A percentile compares a stretch with the other conserved stretches of the same genome.
Evolutionary conservation across 2,329 filamentous ascomycete species (phyloP).

Genomic region (Paracoccidioides lutzii): DNA sequence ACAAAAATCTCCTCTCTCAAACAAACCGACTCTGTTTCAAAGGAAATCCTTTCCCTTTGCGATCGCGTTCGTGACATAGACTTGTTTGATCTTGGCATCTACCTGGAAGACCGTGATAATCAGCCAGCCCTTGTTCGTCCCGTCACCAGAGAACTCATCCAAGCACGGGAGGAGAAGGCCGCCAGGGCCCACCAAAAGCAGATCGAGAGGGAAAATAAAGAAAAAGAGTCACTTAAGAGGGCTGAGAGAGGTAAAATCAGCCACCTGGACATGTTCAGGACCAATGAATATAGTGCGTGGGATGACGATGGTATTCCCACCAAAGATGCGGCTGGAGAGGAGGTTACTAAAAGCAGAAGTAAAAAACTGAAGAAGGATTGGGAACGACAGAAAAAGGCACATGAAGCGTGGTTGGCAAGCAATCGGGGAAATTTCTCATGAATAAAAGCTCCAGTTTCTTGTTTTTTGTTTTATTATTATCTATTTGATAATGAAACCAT

Average conservation of each 20-base stretch:
- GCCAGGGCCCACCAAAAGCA: constrained; percentile 33
- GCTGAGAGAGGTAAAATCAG: constrained; percentile 45
- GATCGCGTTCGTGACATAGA: constrained; percentile 70
- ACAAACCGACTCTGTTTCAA: constrained; percentile 44
- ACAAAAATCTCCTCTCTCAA: constrained; percentile 25
- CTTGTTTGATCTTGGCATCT: constrained; percentile 70
- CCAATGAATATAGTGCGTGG: constrained; percentile 59
- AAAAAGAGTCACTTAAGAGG: constrained; percentile 40
- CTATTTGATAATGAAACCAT: neutral
- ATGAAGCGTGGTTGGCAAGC: constrained; percentile 48
- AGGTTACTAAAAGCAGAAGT: constrained; percentile 62
- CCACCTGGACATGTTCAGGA: constrained; percentile 46
- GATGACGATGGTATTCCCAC: constrained; percentile 71
- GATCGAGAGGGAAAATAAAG: constrained; percentile 47
- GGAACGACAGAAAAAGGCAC: constrained; percentile 77
- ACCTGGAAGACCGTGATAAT: constrained; percentile 66
- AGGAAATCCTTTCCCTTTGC: constrained; percentile 62
- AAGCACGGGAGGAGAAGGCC: constrained; percentile 38
- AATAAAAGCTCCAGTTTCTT: neutral
- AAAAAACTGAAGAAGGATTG: constrained; percentile 85
- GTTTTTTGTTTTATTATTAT: neutral
- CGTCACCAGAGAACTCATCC: constrained; percentile 46
- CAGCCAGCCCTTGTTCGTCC: constrained; percentile 61
- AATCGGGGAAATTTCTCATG: neutral
- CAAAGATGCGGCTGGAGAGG: constrained; percentile 62